phyloP scores from a whole-genome alignment of 768 basidiomycete species.

The Candolleomyces aberdarensis region DNA sequence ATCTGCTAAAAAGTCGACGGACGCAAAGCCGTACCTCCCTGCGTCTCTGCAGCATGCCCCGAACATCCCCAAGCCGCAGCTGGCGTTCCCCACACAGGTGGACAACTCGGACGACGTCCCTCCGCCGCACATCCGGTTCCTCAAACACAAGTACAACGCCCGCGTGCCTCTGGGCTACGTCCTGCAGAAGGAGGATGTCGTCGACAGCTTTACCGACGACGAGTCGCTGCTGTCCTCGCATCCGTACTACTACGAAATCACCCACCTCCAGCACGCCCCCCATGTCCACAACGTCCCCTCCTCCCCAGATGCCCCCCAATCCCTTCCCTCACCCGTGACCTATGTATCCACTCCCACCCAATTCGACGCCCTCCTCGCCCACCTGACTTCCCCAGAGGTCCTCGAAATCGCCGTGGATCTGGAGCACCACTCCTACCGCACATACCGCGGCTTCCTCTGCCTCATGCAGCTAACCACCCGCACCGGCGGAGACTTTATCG shows the following conservation, averaged over 20 bases:
- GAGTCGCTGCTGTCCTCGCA: slow-evolving; percentile 34
- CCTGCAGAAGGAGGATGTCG: slow-evolving; percentile 7
- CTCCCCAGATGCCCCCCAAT: slow-evolving; percentile 48
- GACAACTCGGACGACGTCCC: slow-evolving; percentile 63
- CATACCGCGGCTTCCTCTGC: slow-evolving; percentile 85
- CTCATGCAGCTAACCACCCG: slow-evolving; percentile 91
- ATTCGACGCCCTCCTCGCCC: slow-evolving; percentile 62
- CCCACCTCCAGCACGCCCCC: slow-evolving; percentile 65
- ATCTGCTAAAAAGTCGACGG: slow-evolving; percentile 27
- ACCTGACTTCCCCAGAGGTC: slow-evolving; percentile 47
- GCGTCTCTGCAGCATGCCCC: slow-evolving; percentile 72
- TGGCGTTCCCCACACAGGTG: slow-evolving; percentile 53
- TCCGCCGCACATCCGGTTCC: slow-evolving; percentile 44
- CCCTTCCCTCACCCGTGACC: slow-evolving; percentile 65
- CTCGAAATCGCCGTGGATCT: slow-evolving; percentile 89
- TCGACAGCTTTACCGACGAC: slow-evolving; percentile 26
- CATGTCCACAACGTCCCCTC: slow-evolving; percentile 48
- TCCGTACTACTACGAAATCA: slow-evolving; percentile 87
- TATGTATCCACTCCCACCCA: slow-evolving; percentile 62
- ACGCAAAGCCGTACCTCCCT: slow-evolving; percentile 45
- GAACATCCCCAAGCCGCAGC: slow-evolving; percentile 79
- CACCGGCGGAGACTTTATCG: slow-evolving; percentile 62
- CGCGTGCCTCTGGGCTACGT: slow-evolving; percentile 76
- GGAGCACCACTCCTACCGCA: slow-evolving; percentile 88
- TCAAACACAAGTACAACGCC: slow-evolving; percentile 80